Base-by-base conservation (phyloP, 2,329 filamentous ascomycete genomes). In the Xylariaceae sp. region DNA sequence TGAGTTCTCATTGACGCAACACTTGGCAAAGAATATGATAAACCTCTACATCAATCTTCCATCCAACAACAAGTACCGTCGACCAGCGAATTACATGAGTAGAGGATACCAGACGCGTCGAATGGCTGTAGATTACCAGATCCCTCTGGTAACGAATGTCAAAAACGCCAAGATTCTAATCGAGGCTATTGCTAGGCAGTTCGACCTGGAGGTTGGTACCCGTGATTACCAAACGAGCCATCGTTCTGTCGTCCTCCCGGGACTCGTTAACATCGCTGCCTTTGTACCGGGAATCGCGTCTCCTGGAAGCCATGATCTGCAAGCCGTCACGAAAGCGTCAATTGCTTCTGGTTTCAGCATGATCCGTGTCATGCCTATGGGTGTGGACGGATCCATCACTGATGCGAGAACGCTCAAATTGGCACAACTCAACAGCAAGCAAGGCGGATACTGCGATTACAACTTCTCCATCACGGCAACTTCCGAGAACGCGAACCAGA, bases 11-110 rank as follows among this genome's bases (percentile, higher is more conserved):
- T 81, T 99, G 59, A 96, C 91, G 1, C 91, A 97, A 75, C 92
- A 96, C 76, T 77, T 99, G 73, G 88, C 92, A 55, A 97, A 96
- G 76, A 97, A 97, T 76, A 86, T 94, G 72, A 99, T 99, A 66
- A 92, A 97, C 71, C 77, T 99, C 57, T 99, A 99, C 77, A 96
- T 99, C 84, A 99, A 99, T 73, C 74, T 99, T 73, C 94, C 94
- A n/a, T 97, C 94, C 9, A 96, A 84, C 82, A 99, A 99, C 78
- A 89, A 91, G 72, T 99, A 95, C 80, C 85, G 94, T 65, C 86
- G 94, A 63, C 94, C 94, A 34, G 94, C 94, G 66, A 99, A 91
- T 78, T 99, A 97, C 75, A 95, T 99, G 87, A 95, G 89, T 73
- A 94, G 94, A 76, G 94, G 94, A 57, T 99, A 99, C 76, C 87